phyloP scores from a whole-genome alignment of 441 rosid genomes.

The Gossypium davidsonii region DNA sequence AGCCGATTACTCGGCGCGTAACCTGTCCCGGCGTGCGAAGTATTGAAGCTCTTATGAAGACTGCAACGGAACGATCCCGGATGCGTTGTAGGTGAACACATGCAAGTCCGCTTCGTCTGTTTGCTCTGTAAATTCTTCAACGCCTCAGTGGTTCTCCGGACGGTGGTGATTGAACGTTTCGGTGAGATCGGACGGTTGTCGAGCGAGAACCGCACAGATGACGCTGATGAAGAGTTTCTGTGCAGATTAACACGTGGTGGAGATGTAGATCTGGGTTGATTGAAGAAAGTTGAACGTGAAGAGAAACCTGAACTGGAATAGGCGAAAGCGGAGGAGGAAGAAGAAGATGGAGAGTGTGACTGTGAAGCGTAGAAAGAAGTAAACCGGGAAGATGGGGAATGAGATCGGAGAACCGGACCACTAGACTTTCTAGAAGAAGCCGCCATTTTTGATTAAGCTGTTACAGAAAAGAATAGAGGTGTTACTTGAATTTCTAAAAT shows the following conservation, averaged over 20 bases:
- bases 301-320: conserved; percentile 39
- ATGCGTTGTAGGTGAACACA: conserved; percentile 49
- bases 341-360: conserved; percentile 19
- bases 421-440: conserved; percentile 37
- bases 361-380: conserved; percentile 10
- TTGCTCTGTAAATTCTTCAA: conserved; percentile 18
- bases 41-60: conserved; percentile 33
- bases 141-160: conserved; percentile 19
- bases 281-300: conserved; percentile 32
- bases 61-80: conserved; percentile 51
- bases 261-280: conserved; percentile 34
- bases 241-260: conserved; percentile 44
- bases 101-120: conserved; percentile 32
- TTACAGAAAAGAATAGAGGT: background rate
- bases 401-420: conserved; percentile 28
- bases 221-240: conserved; percentile 20
- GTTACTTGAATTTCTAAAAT: background rate
- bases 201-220: conserved; percentile 31
- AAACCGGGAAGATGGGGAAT: conserved; percentile 36
- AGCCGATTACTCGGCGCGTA: conserved; percentile 34
- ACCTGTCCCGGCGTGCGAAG: conserved; percentile 5
- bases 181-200: conserved; percentile 36
- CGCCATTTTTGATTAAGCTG: conserved; percentile 30
- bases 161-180: conserved; percentile 21
- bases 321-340: conserved; percentile 35